A percentile compares a stretch with the other conserved stretches of the same genome.
Evolutionary conservation across 78 protist genomes (phyloP).

Genomic region (Guillardia theta): DNA sequence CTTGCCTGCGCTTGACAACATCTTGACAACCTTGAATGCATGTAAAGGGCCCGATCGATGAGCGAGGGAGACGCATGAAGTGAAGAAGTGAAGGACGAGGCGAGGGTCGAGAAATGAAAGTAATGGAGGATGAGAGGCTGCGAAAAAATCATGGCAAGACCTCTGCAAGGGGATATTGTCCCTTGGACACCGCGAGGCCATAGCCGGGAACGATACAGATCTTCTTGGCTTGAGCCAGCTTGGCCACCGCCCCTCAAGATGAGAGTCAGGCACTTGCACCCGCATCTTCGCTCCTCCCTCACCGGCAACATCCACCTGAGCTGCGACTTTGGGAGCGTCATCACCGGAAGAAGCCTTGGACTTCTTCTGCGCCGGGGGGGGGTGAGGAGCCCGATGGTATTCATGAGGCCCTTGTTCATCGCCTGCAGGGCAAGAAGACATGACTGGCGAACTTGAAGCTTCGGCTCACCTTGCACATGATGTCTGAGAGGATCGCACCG

Average conservation of each 20-base stretch:
- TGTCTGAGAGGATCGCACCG: constrained; percentile 95
- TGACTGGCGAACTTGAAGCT: background rate
- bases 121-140: too few relatives aligned
- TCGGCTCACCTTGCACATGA: constrained; percentile 82
- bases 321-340: background rate
- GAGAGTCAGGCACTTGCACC: background rate
- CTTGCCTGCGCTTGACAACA: constrained; percentile 38
- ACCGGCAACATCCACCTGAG: background rate
- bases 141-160: too few relatives aligned
- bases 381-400: background rate
- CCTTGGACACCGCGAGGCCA: constrained; percentile 91
- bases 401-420: constrained; percentile 17
- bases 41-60: too few relatives aligned
- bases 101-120: too few relatives aligned
- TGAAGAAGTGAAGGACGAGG: too few relatives aligned
- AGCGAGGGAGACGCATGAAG: too few relatives aligned
- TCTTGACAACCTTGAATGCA: too few relatives aligned
- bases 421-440: constrained; percentile 14
- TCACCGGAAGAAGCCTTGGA: background rate
- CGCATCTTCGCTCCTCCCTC: background rate
- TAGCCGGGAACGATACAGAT: constrained; percentile 68
- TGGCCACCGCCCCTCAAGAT: background rate
- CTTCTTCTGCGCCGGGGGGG: constrained; percentile 4
- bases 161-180: constrained; percentile 87
- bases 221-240: background rate